phyloP scores from a whole-genome alignment of 2,329 filamentous ascomycete species.

The Ceratocystis ficicola region DNA sequence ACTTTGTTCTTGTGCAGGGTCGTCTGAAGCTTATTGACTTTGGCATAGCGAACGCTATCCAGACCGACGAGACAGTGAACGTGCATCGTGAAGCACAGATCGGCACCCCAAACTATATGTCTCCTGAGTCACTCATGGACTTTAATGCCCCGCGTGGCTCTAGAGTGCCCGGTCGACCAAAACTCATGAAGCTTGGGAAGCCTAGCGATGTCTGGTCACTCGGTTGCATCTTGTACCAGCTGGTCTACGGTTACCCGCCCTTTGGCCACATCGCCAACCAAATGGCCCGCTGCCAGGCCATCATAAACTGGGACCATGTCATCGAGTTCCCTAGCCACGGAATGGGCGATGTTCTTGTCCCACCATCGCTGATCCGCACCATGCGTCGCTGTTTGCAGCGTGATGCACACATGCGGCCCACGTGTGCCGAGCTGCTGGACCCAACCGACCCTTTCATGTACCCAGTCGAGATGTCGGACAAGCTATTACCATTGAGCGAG shows the following conservation, averaged over 20 bases:
- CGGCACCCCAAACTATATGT: conserved; percentile 98
- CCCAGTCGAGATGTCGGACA: conserved; percentile 44
- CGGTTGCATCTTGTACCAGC: conserved; percentile 93
- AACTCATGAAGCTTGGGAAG: conserved; percentile 91
- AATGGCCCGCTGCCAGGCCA: conserved; percentile 74
- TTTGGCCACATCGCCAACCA: conserved; percentile 86
- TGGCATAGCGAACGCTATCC: conserved; percentile 93
- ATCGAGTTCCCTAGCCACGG: conserved; percentile 62
- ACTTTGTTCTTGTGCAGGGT: conserved; percentile 87
- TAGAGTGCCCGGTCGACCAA: conserved; percentile 38
- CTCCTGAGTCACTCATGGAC: conserved; percentile 83
- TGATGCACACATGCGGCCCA: conserved; percentile 50
- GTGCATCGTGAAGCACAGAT: conserved; percentile 92
- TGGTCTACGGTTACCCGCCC: conserved; percentile 93
- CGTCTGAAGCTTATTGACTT: conserved; percentile 95
- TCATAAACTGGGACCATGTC: conserved; percentile 62
- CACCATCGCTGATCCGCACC: conserved; percentile 46
- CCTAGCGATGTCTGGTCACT: conserved; percentile 93
- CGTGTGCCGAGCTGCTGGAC: conserved; percentile 49
- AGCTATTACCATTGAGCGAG: conserved; percentile 48
- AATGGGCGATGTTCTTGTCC: conserved; percentile 51
- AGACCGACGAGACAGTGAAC: conserved; percentile 90
- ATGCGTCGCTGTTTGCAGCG: conserved; percentile 51
- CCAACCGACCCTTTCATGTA: conserved; percentile 52
- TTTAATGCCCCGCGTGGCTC: conserved; percentile 53